Evolutionary conservation across 108 stramenopile species (phyloP).

Genomic region (Discostella stelligeroides): DNA sequence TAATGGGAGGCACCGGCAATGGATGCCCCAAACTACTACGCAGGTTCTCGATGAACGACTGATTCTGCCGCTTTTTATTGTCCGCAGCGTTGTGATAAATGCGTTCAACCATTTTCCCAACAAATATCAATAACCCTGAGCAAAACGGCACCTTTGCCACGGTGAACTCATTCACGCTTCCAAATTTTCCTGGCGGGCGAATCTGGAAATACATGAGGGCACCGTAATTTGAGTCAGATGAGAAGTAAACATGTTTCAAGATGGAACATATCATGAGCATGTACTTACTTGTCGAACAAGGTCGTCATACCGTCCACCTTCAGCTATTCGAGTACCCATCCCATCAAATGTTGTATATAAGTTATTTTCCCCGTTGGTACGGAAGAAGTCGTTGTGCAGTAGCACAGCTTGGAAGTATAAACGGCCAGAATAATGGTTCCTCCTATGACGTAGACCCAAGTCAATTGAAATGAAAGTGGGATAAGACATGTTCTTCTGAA

Average conservation of each 20-base stretch:
- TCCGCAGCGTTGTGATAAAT: slow-evolving; percentile 57
- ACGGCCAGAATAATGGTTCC: slow-evolving; percentile 65
- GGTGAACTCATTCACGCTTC: slow-evolving; percentile 58
- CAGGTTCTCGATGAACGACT: slow-evolving; percentile 38
- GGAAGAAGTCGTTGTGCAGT: slow-evolving; percentile 64
- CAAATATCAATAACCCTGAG: slow-evolving; percentile 60
- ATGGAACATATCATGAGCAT: too few species aligned
- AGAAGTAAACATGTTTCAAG: neutral
- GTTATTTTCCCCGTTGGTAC: slow-evolving; percentile 18
- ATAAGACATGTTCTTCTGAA: slow-evolving; percentile 23
- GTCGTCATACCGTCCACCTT: slow-evolving; percentile 65
- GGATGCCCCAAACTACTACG: slow-evolving; percentile 70
- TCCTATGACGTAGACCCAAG: slow-evolving; percentile 69
- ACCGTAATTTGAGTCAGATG: neutral
- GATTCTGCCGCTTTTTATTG: slow-evolving; percentile 27
- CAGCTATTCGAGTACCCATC: slow-evolving; percentile 66
- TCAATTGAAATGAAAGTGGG: slow-evolving; percentile 74
- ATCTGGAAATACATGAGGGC: slow-evolving; percentile 37
- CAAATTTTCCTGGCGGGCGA: slow-evolving; percentile 84
- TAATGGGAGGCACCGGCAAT: slow-evolving; percentile 37
- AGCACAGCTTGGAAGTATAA: slow-evolving; percentile 71
- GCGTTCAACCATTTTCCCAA: slow-evolving; percentile 72
- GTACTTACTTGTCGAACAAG: slow-evolving; percentile 23
- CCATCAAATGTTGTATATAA: slow-evolving; percentile 23
- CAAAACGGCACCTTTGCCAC: slow-evolving; percentile 68